A percentile compares a stretch with the other conserved stretches of the same genome.
Evolutionary conservation across 23 red algal genomes (phyloP).

Genomic region (Gracilaria gracilis): DNA sequence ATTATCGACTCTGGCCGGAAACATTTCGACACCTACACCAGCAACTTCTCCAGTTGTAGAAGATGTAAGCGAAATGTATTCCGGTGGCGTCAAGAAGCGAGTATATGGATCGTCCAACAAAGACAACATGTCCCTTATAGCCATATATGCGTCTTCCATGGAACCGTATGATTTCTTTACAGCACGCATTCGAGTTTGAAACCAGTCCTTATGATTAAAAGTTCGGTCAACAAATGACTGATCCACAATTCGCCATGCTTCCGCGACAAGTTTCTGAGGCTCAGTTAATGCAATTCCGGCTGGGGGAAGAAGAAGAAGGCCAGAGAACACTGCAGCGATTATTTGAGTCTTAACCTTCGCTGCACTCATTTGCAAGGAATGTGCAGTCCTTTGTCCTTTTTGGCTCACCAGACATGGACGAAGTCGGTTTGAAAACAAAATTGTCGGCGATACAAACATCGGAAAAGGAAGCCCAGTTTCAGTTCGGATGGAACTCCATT

Average conservation of each 20-base stretch:
- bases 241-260: slow-evolving; percentile 96
- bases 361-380: slow-evolving; percentile 4
- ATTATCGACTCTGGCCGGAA: slow-evolving; percentile 68
- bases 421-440: slow-evolving; percentile 15
- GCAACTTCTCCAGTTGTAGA: slow-evolving; percentile 82
- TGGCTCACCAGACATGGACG: neutral
- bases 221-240: slow-evolving; percentile 85
- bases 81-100: slow-evolving; percentile 87
- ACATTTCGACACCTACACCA: slow-evolving; percentile 86
- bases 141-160: slow-evolving; percentile 72
- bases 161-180: slow-evolving; percentile 73
- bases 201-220: slow-evolving; percentile 92
- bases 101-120: slow-evolving; percentile 95
- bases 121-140: slow-evolving; percentile 89
- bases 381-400: neutral
- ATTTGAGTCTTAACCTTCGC: neutral
- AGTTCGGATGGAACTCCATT: neutral
- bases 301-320: slow-evolving; percentile 5
- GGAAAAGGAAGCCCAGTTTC: neutral
- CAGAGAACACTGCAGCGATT: slow-evolving; percentile 20
- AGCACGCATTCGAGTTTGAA: slow-evolving; percentile 79
- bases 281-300: slow-evolving; percentile 40
- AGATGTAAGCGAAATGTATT: slow-evolving; percentile 77
- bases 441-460: neutral
- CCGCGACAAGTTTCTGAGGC: slow-evolving; percentile 85